Evolutionary conservation across 129 eudicot species (phyloP).

Genomic region (Centaurea solstitialis): DNA sequence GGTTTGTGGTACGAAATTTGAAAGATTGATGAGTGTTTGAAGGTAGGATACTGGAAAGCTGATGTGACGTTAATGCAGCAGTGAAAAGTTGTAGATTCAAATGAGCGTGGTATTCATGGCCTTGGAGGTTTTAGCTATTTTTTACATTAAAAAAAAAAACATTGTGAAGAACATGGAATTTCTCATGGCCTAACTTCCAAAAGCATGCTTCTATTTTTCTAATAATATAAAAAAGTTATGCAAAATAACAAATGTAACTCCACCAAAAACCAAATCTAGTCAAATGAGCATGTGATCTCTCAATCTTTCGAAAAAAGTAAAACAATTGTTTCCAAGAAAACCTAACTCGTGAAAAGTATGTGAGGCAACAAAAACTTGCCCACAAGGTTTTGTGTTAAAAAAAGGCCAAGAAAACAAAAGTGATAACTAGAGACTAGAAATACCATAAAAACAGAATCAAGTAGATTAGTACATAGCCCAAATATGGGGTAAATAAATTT

Average conservation of each 20-base stretch:
- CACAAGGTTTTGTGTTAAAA: neutral
- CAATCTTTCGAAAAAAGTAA: neutral
- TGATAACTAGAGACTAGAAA: neutral
- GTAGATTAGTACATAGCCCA: neutral
- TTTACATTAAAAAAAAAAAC: no score
- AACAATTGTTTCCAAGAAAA: neutral
- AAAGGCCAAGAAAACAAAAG: neutral
- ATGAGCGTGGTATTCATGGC: no score
- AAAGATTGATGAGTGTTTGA: no score
- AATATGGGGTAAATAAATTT: slow-evolving; percentile 11
- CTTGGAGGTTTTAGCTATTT: no score
- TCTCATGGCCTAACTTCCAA: slow-evolving; percentile 1
- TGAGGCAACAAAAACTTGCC: no score
- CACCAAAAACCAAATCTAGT: neutral
- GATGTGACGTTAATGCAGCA: no score
- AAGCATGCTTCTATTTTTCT: no score
- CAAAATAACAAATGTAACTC: neutral
- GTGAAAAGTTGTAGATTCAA: no score
- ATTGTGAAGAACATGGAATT: neutral
- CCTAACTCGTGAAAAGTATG: neutral
- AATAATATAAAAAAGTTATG: no score
- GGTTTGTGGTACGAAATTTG: no score
- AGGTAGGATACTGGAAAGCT: no score
- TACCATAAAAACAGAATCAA: no score
- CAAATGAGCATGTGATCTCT: neutral